Conservation (phyloP, 1,284 basidiomycete genomes). For the Trametes sp. region DNA sequence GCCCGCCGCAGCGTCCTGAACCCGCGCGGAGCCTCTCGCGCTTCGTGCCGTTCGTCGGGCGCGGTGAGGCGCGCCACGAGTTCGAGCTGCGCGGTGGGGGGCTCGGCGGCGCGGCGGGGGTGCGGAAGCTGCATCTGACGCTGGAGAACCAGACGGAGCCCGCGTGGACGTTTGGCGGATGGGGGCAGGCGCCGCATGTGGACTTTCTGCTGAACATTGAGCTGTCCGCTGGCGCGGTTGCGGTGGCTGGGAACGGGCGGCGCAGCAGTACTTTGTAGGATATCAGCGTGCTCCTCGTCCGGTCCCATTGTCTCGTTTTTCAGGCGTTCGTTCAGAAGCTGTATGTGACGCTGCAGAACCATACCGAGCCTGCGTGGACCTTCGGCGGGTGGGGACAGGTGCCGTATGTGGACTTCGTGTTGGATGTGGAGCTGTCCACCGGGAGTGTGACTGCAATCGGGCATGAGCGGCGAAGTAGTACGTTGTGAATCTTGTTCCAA, state of each 20-base stretch:
- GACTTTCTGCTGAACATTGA: background rate
- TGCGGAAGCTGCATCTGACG: background rate
- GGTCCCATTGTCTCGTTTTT: too few species aligned
- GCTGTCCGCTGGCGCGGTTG: background rate
- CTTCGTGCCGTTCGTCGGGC: background rate
- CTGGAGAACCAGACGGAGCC: background rate
- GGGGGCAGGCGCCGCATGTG: background rate
- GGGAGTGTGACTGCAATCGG: background rate
- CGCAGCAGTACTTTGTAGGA: background rate
- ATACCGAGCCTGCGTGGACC: background rate
- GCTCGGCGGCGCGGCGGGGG: background rate
- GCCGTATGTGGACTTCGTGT: background rate
- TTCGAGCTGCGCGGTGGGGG: background rate
- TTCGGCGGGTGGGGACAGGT: background rate
- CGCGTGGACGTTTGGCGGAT: background rate
- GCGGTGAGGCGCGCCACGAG: background rate
- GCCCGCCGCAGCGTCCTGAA: too few species aligned
- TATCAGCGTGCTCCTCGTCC: too few species aligned
- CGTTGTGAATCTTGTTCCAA: too few species aligned
- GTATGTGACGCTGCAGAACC: background rate
- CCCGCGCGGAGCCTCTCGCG: too few species aligned
- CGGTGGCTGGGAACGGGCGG: too few species aligned
- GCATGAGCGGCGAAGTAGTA: too few species aligned
- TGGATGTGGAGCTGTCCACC: background rate
- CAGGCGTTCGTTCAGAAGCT: background rate